Evolutionary conservation across 2,329 filamentous ascomycete species (phyloP).

Genomic region (Ophiosphaerella narmari): DNA sequence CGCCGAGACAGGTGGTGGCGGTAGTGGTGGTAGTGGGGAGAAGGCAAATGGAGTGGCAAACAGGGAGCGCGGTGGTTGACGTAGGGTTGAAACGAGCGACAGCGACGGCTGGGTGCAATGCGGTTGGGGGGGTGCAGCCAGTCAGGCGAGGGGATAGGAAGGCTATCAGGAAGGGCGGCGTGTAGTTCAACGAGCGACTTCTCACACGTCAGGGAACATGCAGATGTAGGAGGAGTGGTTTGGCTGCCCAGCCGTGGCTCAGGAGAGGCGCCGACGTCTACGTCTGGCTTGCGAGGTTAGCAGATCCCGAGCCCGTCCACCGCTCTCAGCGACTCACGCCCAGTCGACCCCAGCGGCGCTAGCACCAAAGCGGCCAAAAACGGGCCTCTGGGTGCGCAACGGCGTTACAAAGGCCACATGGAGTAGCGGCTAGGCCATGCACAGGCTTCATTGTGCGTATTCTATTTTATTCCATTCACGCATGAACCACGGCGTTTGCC

Average conservation of each 20-base stretch:
- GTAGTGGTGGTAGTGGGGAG: too few relatives aligned
- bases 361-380: slow-evolving; percentile 9
- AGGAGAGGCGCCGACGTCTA: slow-evolving; percentile 4
- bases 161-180: not conserved
- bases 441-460: not conserved
- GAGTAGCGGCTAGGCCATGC: slow-evolving; percentile 14
- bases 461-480: slow-evolving; percentile 3
- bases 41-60: slow-evolving; percentile 3
- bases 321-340: not conserved
- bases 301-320: slow-evolving; percentile 1
- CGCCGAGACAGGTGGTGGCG: not conserved
- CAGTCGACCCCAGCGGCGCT: slow-evolving; percentile 10
- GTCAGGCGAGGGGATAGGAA: not conserved
- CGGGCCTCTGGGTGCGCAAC: slow-evolving; percentile 13
- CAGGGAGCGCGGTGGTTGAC: slow-evolving; percentile 19
- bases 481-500: slow-evolving; percentile 3
- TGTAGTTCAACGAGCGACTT: slow-evolving; percentile 16
- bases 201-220: not conserved
- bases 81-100: slow-evolving; percentile 38
- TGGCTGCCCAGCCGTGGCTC: slow-evolving; percentile 3
- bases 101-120: not conserved
- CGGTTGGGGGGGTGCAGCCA: too few relatives aligned
- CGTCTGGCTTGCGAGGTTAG: not conserved
- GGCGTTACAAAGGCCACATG: slow-evolving; percentile 14
- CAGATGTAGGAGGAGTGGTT: slow-evolving; percentile 11